Evolutionary conservation across 2,329 filamentous ascomycete genomes (phyloP).

Genomic region (Botrytis hyacinthi): DNA sequence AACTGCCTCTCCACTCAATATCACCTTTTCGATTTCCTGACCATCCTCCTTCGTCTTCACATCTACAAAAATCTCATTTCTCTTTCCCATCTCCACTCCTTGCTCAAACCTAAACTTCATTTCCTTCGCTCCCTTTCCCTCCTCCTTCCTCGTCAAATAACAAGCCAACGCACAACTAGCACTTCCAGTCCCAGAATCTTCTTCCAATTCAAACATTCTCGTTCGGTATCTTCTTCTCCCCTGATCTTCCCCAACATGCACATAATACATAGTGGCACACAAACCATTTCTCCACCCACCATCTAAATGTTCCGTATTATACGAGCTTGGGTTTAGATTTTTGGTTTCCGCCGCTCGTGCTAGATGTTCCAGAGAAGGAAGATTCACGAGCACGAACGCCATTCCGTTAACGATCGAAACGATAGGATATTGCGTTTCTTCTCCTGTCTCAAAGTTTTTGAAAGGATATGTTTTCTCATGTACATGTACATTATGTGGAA

Average conservation of each 20-base stretch:
- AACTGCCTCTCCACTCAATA: constrained; percentile 29
- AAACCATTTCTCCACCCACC: constrained; percentile 30
- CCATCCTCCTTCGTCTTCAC: constrained; percentile 24
- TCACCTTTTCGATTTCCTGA: constrained; percentile 26
- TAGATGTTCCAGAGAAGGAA: constrained; percentile 56
- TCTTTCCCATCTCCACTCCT: constrained; percentile 63
- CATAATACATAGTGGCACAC: constrained; percentile 31
- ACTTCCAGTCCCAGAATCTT: constrained; percentile 63
- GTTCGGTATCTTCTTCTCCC: constrained; percentile 47
- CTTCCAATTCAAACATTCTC: constrained; percentile 52
- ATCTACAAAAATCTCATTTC: constrained; percentile 32
- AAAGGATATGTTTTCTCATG: constrained; percentile 47
- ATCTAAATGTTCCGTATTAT: constrained; percentile 30
- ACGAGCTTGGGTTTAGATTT: constrained; percentile 37
- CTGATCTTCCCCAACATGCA: constrained; percentile 35
- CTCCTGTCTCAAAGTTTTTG: constrained; percentile 23
- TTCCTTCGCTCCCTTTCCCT: constrained; percentile 38
- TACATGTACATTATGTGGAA: constrained; percentile 66
- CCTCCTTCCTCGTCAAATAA: constrained; percentile 51
- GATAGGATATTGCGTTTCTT: constrained; percentile 43
- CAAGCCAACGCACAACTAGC: constrained; percentile 57
- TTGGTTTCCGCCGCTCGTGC: constrained; percentile 32
- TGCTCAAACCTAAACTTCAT: constrained; percentile 54
- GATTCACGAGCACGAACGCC: constrained; percentile 65
- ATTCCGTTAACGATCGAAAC: constrained; percentile 71